Conservation (phyloP, 495 filamentous ascomycete genomes). For the Penicillium odoratum region DNA sequence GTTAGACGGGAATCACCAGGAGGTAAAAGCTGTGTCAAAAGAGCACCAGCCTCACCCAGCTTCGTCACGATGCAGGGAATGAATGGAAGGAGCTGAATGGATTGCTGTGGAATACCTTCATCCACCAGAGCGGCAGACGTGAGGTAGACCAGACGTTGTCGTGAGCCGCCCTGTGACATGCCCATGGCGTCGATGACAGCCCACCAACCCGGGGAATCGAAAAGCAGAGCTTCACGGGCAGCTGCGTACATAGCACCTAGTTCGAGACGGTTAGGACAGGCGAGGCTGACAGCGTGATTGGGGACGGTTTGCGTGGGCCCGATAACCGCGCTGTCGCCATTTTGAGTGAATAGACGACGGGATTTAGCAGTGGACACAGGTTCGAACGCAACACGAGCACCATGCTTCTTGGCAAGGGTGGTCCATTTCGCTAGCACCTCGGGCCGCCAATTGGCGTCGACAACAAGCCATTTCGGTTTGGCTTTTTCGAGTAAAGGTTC, state of each 20-base stretch:
- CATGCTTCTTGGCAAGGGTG: constrained; percentile 50
- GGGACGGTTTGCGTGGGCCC: constrained; percentile 54
- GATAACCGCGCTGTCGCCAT: constrained; percentile 25
- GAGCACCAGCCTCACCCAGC: constrained; percentile 73
- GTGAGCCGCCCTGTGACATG: constrained; percentile 54
- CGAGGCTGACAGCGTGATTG: constrained; percentile 61
- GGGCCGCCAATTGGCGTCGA: constrained; percentile 81
- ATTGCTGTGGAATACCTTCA: constrained; percentile 77
- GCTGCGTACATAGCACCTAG: constrained; percentile 69
- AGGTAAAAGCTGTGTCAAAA: constrained; percentile 69
- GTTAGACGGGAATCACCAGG: constrained; percentile 64
- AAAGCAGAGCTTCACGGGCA: constrained; percentile 61
- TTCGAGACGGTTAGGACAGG: constrained; percentile 82
- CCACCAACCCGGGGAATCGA: constrained; percentile 74
- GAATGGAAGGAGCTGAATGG: constrained; percentile 82
- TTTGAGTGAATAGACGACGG: constrained; percentile 59
- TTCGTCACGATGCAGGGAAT: constrained; percentile 84
- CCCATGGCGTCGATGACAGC: constrained; percentile 71
- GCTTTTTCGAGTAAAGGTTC: constrained; percentile 53
- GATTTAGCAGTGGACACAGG: constrained; percentile 86
- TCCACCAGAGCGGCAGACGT: constrained; percentile 66
- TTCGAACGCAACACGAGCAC: constrained; percentile 73
- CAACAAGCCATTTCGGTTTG: constrained; percentile 69
- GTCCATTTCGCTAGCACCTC: constrained; percentile 63
- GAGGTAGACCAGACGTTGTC: constrained; percentile 63